Conservation (phyloP, 306 rosid species). For the Crataegus laevigata region DNA sequence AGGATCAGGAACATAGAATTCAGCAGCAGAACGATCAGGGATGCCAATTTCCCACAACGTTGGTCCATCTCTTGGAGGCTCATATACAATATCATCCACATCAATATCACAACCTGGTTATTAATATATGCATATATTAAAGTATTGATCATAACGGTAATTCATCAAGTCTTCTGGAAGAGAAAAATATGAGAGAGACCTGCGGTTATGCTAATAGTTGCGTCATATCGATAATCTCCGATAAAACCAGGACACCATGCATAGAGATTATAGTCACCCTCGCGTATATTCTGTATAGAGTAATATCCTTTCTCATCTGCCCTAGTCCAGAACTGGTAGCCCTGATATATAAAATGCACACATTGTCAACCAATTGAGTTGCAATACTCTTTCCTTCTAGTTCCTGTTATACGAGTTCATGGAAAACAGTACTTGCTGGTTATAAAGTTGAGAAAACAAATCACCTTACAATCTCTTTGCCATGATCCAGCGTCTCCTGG, state of each 20-base stretch:
- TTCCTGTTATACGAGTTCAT: background rate
- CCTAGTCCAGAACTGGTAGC: slow-evolving; percentile 76
- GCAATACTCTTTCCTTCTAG: too few species aligned
- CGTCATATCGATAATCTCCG: slow-evolving; percentile 58
- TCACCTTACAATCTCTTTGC: slow-evolving; percentile 77
- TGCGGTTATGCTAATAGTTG: slow-evolving; percentile 39
- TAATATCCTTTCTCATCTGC: slow-evolving; percentile 66
- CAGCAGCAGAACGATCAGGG: slow-evolving; percentile 83
- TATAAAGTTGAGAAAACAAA: background rate
- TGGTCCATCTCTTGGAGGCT: slow-evolving; percentile 79
- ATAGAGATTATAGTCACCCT: slow-evolving; percentile 51
- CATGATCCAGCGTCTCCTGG: slow-evolving; percentile 46
- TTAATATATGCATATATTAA: background rate
- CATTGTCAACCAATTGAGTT: background rate
- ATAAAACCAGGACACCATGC: slow-evolving; percentile 82
- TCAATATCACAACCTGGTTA: slow-evolving; percentile 44
- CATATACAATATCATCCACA: slow-evolving; percentile 52
- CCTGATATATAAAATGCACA: slow-evolving; percentile 30
- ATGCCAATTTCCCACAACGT: slow-evolving; percentile 92
- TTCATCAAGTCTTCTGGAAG: too few species aligned
- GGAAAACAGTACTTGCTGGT: background rate
- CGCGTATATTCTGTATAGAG: slow-evolving; percentile 35
- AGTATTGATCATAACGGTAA: background rate
- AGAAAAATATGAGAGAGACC: slow-evolving; percentile 21
- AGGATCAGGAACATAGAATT: slow-evolving; percentile 78